Base-by-base conservation (phyloP, 257 asterid genomes). In the Primulina tabacum region DNA sequence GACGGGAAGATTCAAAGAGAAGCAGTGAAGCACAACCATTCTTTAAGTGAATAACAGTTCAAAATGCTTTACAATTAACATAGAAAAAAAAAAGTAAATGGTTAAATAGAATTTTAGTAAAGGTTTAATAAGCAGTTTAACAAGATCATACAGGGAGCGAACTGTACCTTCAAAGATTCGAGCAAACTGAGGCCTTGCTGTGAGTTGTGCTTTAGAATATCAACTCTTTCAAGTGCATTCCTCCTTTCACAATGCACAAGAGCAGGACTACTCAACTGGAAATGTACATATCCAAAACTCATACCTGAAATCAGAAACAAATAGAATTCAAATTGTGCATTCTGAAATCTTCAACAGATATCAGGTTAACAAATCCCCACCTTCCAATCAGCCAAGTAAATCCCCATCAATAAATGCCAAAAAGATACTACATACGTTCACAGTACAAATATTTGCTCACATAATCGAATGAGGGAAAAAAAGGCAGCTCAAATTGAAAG, bases 81-180 rank as follows among this genome's bases (percentile, higher is more conserved):
- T 8, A 26, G 16, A 8, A 60, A 37, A 37, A 37, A 2, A 8
- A 8, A 37, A 7, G 3, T 11, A 7, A 37, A 37, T 37, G 12
- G 47, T 8, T 37, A 37, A 9, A 37, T 33, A 6, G 37, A 33
- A 33, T 33, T 33, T 33, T 33, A 5, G 7, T 34, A 34, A 34
- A 34, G 38, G 38, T 34, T 34, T 34, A 34, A 34, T 34, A 18
- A 38, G 29, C 50, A 21, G 38, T 30, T 20, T 55, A 50, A 60
- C 17, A 38, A 63, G 63, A 58, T 9, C 14, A 29, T 2, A 57
- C 18, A 26, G 57, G 10, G 11, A 35, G 26, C 43, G 63, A 47
- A 6, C 37, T 55, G 50, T 69, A 86, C 98, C 96, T 87, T 79
- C 35, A 90, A 50, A 70, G 92, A 81, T 73, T 84, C 77, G n/a